Conservation (phyloP, 1,284 basidiomycete genomes). For the Tylopilus sp. region DNA sequence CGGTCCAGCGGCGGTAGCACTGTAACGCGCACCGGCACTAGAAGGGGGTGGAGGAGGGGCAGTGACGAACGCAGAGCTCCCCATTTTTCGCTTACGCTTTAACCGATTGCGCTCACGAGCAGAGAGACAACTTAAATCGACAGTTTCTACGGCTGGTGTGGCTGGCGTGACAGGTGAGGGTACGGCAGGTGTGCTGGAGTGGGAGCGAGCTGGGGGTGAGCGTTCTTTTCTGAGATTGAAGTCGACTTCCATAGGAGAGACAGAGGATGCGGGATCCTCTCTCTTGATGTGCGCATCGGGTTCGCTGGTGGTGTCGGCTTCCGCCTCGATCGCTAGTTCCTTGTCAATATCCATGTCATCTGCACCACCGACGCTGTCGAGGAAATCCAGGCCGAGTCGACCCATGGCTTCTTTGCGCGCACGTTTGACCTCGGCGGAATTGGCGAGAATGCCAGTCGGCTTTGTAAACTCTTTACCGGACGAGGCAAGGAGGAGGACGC, state of each 20-base stretch:
- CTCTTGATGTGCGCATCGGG: constrained; percentile 40
- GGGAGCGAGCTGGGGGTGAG: constrained; percentile 31
- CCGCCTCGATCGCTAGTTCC: constrained; percentile 66
- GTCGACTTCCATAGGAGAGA: constrained; percentile 41
- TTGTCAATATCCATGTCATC: constrained; percentile 82
- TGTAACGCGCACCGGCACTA: constrained; percentile 54
- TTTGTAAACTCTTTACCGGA: constrained; percentile 85
- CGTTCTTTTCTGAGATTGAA: constrained; percentile 33
- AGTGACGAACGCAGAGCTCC: constrained; percentile 75
- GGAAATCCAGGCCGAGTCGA: constrained; percentile 78
- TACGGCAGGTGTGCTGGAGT: constrained; percentile 56
- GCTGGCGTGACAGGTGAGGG: constrained; percentile 52
- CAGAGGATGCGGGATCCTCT: constrained; percentile 37
- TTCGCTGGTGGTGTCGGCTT: constrained; percentile 48
- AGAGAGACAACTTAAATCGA: constrained; percentile 59
- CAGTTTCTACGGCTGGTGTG: constrained; percentile 38
- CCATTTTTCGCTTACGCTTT: constrained; percentile 87
- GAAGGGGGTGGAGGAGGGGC: constrained; percentile 64
- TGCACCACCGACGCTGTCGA: constrained; percentile 61
- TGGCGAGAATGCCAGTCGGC: constrained; percentile 66
- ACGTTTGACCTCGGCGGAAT: constrained; percentile 71
- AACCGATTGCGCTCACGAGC: constrained; percentile 88
- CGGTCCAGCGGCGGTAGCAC: constrained; percentile 50
- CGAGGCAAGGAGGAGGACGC: constrained; percentile 78
- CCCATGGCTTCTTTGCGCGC: constrained; percentile 82